These are phyloP conservation scores for Aspergillus aculeatinus DNA, from an alignment of 2,329 filamentous ascomycete genomes.

Conservation along the genomic window DNA sequence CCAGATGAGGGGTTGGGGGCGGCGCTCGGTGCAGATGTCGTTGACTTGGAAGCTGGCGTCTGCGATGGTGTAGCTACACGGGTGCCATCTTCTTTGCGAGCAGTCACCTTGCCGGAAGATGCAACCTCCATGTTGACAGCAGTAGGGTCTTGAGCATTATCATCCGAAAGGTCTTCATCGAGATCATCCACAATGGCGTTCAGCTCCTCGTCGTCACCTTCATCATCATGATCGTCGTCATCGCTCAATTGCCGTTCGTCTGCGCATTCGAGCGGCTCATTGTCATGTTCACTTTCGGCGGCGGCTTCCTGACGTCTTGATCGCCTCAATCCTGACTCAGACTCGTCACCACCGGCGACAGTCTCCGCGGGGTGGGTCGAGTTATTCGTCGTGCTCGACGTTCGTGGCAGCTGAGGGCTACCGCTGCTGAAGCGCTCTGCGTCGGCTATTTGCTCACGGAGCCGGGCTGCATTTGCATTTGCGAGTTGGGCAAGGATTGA, in stretches of 20 bases:
- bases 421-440: slow-evolving; percentile 33
- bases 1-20: slow-evolving; percentile 22
- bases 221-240: slow-evolving; percentile 63
- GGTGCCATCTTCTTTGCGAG: slow-evolving; percentile 87
- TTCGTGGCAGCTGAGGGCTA: slow-evolving; percentile 24
- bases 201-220: slow-evolving; percentile 59
- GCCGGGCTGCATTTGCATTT: slow-evolving; percentile 68
- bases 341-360: slow-evolving; percentile 39
- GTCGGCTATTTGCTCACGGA: slow-evolving; percentile 52
- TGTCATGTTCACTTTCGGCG: slow-evolving; percentile 61
- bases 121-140: slow-evolving; percentile 91
- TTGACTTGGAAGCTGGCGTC: slow-evolving; percentile 47
- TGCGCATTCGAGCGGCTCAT: slow-evolving; percentile 81
- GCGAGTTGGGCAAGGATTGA: slow-evolving; percentile 71
- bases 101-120: slow-evolving; percentile 81
- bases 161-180: slow-evolving; percentile 77
- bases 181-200: slow-evolving; percentile 89
- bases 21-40: slow-evolving; percentile 31
- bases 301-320: slow-evolving; percentile 59
- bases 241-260: slow-evolving; percentile 84
- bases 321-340: slow-evolving; percentile 54
- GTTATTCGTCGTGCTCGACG: slow-evolving; percentile 22
- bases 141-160: slow-evolving; percentile 73
- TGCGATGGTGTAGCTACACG: slow-evolving; percentile 79
- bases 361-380: slow-evolving; percentile 17